Base-by-base conservation (phyloP, 768 basidiomycete genomes). In the Lentinula raphanica region DNA sequence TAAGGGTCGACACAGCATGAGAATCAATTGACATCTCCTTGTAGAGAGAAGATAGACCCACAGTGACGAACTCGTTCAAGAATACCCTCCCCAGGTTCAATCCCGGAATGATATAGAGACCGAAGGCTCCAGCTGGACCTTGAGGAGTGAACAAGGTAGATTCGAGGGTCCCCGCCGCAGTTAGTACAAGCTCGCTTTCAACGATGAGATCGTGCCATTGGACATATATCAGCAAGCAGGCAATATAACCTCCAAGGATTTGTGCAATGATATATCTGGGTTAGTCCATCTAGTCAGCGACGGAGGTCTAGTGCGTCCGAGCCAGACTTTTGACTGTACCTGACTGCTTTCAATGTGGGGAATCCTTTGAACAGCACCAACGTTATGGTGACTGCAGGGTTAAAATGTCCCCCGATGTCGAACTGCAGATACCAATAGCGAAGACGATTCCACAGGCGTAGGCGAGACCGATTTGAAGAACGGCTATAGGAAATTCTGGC, bases 321-420 rank as follows among this genome's bases (percentile, higher is more conserved):
- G 3, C 7, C 8, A 44, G 11, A 8, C 21, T n/a, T n/a, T n/a
- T n/a, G n/a, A 39, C 23, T 72, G 58, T 39, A 85, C 86, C 80
- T 71, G 27, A 71, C 46, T 3, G 79, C 85, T 58, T 84, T 87
- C 45, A 65, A 54, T 12, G 68, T 54, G 1, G 87, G 83, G 68
- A 86, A 84, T 0, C 78, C 78, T 59, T 72, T 81, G 74, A 82
- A 81, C 13, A 86, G 9, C 17, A 76, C 70, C 42, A 78, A 69
- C 7, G 78, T 69, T 48, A 87, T 71, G 3, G 86, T 84, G 21
- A 88, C 75, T 49, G 80, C 77, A 2, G 89, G 90, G 55, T 77
- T 85, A 66, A 88, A 83, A 63, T 88, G 87, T 21, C 85, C 81
- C 11, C 82, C 83, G 84, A 86, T 0, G 84, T 77, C 17, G 78